Base-by-base conservation (phyloP, 495 filamentous ascomycete genomes). In the Hypoxylon fragiforme region DNA sequence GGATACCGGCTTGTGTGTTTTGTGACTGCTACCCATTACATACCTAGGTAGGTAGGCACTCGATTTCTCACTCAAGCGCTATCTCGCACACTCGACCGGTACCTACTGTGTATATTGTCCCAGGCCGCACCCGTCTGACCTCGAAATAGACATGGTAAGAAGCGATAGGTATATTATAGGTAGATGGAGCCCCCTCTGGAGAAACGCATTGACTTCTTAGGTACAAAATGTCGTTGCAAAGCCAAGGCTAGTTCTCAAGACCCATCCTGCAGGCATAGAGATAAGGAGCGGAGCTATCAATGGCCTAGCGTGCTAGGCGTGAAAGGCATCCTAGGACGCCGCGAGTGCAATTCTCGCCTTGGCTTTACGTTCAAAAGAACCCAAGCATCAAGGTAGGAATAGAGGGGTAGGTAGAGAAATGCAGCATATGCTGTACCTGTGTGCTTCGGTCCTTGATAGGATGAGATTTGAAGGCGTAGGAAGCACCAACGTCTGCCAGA, bases 231-330 rank as follows among this genome's bases (percentile, higher is more conserved):
- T n/a, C n/a, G n/a, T n/a, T n/a, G n/a, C n/a, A n/a, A n/a, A n/a
- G 3, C 18, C 24, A 43, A 37, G 41, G 34, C 42, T 55, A 47
- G 42, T 36, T 50, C 41, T n/a, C n/a, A n/a, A n/a, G 50, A 45
- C 39, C 50, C 14, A 34, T 24, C 45, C 43, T 43, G 45, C 50
- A 21, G 47, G 40, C 41, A 19, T 9, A 53, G 48, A 64, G 61
- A 64, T 64, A 64, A 64, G 61, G 43, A 56, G 24, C 8, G 22
- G 37, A 13, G 45, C 32, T 44, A 43, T 64, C 47, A 64, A 52
- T 60, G 50, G 56, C 9, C 47, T 51, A 12, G 30, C 3, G 46
- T 34, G n/a, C 21, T 18, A 6, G 13, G 39, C 7, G 3, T 28
- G 36, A 30, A 19, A 6, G 46, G 11, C 43, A 38, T 30, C 7